A percentile compares a stretch with the other conserved stretches of the same genome.
These are phyloP conservation scores for Pythium volutum DNA, from an alignment of 352 stramenopile species.

Conservation along the genomic window DNA sequence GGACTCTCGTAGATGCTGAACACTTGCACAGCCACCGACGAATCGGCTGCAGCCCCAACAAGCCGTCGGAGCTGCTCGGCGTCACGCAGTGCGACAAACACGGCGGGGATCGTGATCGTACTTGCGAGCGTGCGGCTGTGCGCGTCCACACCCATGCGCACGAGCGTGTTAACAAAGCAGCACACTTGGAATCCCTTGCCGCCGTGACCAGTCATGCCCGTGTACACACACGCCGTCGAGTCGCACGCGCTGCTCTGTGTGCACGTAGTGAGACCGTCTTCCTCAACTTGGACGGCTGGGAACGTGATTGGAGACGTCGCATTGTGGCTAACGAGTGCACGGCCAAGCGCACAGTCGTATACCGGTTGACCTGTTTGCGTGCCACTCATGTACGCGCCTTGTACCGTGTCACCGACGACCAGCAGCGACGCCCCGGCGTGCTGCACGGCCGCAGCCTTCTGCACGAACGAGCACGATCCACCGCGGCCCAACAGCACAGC, in stretches of 20 bases:
- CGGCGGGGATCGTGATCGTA: constrained; percentile 30
- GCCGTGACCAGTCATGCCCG: constrained; percentile 23
- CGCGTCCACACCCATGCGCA: constrained; percentile 34
- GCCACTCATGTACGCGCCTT: constrained; percentile 33
- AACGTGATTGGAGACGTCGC: constrained; percentile 26
- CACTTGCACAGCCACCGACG: constrained; percentile 20
- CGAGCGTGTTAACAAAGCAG: constrained; percentile 44
- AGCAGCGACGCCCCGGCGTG: constrained; percentile 33
- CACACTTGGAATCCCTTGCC: constrained; percentile 37
- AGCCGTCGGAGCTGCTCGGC: constrained; percentile 31
- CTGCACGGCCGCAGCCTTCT: constrained; percentile 42
- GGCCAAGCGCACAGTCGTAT: constrained; percentile 53
- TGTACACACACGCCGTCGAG: constrained; percentile 39
- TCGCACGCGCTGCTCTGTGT: constrained; percentile 27
- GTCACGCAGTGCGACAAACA: constrained; percentile 43
- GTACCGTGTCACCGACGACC: constrained; percentile 48
- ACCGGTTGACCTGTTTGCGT: constrained; percentile 15
- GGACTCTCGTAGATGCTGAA: constrained; percentile 45
- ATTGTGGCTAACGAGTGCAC: constrained; percentile 34
- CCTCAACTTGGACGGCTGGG: constrained; percentile 14
- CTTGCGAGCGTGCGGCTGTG: constrained; percentile 6
- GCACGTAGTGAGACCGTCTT: constrained; percentile 17
- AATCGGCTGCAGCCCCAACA: constrained; percentile 7
- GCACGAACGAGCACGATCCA: constrained; percentile 46
- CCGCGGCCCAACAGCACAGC: constrained; percentile 49